These are phyloP conservation scores for Clarireedia paspali DNA, from an alignment of 2,329 filamentous ascomycete genomes.

Conservation along the genomic window DNA sequence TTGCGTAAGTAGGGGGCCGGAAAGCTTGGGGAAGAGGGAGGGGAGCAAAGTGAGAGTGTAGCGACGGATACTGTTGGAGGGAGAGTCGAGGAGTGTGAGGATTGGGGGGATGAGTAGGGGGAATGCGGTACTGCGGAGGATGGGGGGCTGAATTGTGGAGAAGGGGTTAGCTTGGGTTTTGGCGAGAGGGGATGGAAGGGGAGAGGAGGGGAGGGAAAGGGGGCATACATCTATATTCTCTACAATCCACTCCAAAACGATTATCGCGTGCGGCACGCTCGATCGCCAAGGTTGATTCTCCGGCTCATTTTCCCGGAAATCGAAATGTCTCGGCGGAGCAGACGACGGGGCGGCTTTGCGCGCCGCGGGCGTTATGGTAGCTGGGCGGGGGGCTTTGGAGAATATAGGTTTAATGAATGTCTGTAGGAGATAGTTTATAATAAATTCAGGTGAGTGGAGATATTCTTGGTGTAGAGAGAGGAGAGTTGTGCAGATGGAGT, in stretches of 20 bases:
- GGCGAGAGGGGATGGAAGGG: constrained; percentile 1
- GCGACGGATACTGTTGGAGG: constrained; percentile 39
- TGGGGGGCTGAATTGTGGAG: neutral
- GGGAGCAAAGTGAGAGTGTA: constrained; percentile 46
- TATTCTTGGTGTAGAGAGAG: constrained; percentile 25
- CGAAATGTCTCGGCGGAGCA: constrained; percentile 31
- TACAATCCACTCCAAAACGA: constrained; percentile 56
- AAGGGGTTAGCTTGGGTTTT: neutral
- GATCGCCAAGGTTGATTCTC: constrained; percentile 56
- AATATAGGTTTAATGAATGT: constrained; percentile 62
- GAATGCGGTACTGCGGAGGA: constrained; percentile 45
- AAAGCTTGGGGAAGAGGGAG: constrained; percentile 47
- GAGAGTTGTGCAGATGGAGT: constrained; percentile 28
- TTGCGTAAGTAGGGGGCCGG: constrained; percentile 43
- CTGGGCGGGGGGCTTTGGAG: constrained; percentile 42
- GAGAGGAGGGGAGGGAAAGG: neutral
- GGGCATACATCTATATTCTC: constrained; percentile 36
- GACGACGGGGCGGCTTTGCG: constrained; percentile 42
- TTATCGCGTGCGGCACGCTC: constrained; percentile 40
- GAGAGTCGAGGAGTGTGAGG: constrained; percentile 61
- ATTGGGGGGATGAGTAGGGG: constrained; percentile 62
- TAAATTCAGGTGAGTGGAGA: constrained; percentile 30
- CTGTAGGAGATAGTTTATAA: constrained; percentile 51
- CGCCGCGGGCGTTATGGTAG: constrained; percentile 47
- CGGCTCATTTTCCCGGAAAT: constrained; percentile 33